Conservation (phyloP, 352 stramenopile species). For the Phytophthora cactorum region DNA sequence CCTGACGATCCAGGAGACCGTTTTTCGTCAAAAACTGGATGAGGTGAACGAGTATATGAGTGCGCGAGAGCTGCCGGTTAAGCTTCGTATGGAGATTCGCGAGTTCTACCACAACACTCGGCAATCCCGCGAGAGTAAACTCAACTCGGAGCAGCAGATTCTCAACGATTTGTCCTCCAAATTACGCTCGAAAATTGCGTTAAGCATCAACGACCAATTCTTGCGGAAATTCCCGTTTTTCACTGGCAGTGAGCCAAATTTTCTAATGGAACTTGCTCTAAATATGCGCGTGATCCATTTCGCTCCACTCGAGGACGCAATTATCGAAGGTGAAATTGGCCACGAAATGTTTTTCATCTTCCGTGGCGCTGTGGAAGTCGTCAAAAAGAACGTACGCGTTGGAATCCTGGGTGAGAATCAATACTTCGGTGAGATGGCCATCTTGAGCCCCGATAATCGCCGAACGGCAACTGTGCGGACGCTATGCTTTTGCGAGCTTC, state of each 20-base stretch:
- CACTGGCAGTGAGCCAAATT: conserved; percentile 73
- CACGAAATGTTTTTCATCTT: conserved; percentile 81
- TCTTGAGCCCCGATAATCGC: conserved; percentile 64
- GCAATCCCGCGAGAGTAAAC: conserved; percentile 66
- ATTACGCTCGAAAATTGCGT: conserved; percentile 77
- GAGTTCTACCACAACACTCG: conserved; percentile 83
- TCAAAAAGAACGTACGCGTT: conserved; percentile 57
- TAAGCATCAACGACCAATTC: conserved; percentile 82
- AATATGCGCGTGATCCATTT: conserved; percentile 86
- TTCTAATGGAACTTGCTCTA: conserved; percentile 78
- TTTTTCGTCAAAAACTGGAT: conserved; percentile 76
- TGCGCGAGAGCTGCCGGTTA: conserved; percentile 67
- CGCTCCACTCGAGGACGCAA: conserved; percentile 47
- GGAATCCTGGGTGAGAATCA: conserved; percentile 74
- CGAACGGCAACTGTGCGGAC: conserved; percentile 71
- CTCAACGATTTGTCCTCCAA: conserved; percentile 70
- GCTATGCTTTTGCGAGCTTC: conserved; percentile 74
- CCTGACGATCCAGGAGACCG: conserved; percentile 65
- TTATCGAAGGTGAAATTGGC: conserved; percentile 72
- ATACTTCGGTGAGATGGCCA: conserved; percentile 84
- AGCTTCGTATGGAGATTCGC: conserved; percentile 75
- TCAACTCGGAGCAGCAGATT: conserved; percentile 69
- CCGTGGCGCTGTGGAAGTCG: conserved; percentile 58
- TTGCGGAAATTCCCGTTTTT: conserved; percentile 83
- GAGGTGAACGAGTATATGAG: conserved; percentile 86